These are phyloP conservation scores for Salix purpurea DNA, from an alignment of 345 rosid genomes.

Conservation along the genomic window DNA sequence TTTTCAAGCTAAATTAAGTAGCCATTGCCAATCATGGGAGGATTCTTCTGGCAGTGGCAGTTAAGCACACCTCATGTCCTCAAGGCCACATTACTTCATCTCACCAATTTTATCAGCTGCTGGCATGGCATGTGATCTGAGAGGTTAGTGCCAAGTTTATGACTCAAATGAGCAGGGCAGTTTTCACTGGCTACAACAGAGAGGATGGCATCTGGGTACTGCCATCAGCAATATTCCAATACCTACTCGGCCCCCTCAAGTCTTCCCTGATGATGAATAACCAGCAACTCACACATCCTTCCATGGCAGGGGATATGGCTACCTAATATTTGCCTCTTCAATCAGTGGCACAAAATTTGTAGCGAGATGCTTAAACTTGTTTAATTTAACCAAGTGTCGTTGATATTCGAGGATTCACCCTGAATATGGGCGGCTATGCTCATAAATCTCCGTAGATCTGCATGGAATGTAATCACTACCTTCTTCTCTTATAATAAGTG, in stretches of 20 bases:
- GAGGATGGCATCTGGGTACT: not conserved
- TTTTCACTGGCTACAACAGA: not conserved
- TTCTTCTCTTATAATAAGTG: not conserved
- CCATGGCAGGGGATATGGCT: not conserved
- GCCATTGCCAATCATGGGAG: not conserved
- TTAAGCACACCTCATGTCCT: not conserved
- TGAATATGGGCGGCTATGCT: not conserved
- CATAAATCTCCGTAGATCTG: not conserved
- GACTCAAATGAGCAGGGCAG: not conserved
- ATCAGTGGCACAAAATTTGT: not conserved
- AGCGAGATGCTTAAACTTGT: not conserved
- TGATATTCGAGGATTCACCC: not conserved
- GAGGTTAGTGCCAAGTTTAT: not conserved
- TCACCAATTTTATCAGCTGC: not conserved
- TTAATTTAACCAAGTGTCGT: not conserved
- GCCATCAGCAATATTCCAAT: not conserved
- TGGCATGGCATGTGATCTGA: constrained; percentile 4
- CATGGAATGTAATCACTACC: not conserved
- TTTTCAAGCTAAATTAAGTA: not conserved
- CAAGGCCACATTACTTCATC: not conserved
- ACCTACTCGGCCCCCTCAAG: not conserved
- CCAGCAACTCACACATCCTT: not conserved
- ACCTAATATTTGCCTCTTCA: not conserved
- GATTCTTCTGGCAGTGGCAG: not conserved
- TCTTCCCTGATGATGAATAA: not conserved